Evolutionary conservation across 163 green algal genomes (phyloP), one percentile per base, ranked within the genome.

Genomic region (Scenedesmus sp.): DNA sequence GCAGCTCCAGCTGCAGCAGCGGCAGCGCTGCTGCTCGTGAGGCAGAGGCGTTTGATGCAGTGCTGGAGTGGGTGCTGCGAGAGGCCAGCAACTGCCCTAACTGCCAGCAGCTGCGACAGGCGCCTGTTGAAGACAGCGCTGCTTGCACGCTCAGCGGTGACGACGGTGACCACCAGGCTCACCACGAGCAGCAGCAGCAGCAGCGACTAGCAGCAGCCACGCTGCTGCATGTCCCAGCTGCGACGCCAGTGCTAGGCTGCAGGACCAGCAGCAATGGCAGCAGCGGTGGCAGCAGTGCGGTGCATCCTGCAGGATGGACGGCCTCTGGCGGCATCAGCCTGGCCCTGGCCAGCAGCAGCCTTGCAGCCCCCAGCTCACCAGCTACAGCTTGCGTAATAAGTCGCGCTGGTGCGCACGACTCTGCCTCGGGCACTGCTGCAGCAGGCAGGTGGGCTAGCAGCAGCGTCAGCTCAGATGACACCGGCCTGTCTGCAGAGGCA

Each of bases 51-150:
- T 91, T 79, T 46, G 46, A 77, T 26, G 87, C 87, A 34, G 87
- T 91, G 26, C 57, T 91, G 13, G 87, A 46, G 2, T 91, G 87
- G 87, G 23, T 84, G 87, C 74, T 73, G 56, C 15, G 1, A 1
- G n/a, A 77, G n/a, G n/a, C 83, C 12, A n/a, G 12, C 3, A n/a
- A 20, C 73, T 91, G 87, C 87, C 6, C 6, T n/a, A 9, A 87
- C 3, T 91, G 87, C 74, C 77, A 84, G 77, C 77, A 62, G 46
- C 77, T 59, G 77, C 77, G 52, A 46, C 77, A 84, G 77, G 8
- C 26, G 77, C 77, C 77, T 13, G 77, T 10, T 26, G 77, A 56
- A 12, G 67, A 77, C 67, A 12, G 13, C 13, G 5, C 70, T 82
- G 74, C n/a, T 82, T 23, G n/a, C 7, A n/a, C 74, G 15, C 4